Evolutionary conservation across 1,284 basidiomycete genomes (phyloP).

Genomic region (Ceratobasidium sp.): DNA sequence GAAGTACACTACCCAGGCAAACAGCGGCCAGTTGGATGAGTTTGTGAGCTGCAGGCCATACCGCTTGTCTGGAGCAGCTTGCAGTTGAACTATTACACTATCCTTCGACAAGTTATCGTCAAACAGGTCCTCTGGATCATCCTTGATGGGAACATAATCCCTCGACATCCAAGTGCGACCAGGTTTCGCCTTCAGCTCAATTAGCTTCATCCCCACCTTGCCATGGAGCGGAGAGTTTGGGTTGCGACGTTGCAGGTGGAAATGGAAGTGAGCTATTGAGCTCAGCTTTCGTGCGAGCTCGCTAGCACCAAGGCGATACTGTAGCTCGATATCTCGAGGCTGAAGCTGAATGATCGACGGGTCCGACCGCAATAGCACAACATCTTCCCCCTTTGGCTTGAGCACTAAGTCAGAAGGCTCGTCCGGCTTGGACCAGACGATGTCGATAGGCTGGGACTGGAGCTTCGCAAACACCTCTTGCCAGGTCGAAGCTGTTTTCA

Average conservation of each 20-base stretch:
- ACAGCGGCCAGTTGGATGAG: slow-evolving; percentile 10
- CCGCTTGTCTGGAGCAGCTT: neutral
- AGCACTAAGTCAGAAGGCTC: slow-evolving; percentile 28
- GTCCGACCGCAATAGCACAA: neutral
- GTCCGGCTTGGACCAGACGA: slow-evolving; percentile 13
- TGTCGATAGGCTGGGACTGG: neutral
- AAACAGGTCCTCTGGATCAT: slow-evolving; percentile 16
- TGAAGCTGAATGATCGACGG: neutral
- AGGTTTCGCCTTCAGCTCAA: neutral
- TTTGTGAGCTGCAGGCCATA: slow-evolving; percentile 37
- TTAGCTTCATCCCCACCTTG: neutral
- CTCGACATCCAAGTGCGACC: neutral
- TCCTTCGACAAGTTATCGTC: neutral
- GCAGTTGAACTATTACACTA: neutral
- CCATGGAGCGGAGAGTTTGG: slow-evolving; percentile 4
- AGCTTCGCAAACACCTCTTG: slow-evolving; percentile 12
- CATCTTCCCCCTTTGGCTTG: neutral
- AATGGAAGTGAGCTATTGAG: slow-evolving; percentile 15
- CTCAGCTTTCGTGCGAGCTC: slow-evolving; percentile 1
- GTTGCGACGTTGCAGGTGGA: slow-evolving; percentile 31
- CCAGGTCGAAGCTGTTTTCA: neutral
- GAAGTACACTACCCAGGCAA: slow-evolving; percentile 34
- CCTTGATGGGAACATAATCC: slow-evolving; percentile 1
- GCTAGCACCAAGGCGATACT: neutral
- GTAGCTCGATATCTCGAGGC: neutral